Conservation (phyloP, 345 rosid genomes). For the Sisymbrium irio region DNA sequence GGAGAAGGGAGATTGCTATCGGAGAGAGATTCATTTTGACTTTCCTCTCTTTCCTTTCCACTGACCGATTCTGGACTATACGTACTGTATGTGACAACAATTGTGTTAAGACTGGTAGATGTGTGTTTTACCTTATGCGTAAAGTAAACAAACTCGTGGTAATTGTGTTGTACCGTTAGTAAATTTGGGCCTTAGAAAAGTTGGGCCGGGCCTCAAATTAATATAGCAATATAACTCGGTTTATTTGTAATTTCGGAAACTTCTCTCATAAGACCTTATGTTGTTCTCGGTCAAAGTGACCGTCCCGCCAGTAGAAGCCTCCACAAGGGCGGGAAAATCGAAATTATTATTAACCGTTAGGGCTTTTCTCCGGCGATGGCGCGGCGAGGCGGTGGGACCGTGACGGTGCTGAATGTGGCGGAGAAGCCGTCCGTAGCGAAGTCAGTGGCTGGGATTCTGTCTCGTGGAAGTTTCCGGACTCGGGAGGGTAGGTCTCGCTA, state of each 20-base stretch:
- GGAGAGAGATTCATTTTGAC: conserved; percentile 23
- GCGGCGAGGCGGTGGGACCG: conserved; percentile 50
- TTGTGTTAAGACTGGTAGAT: no score
- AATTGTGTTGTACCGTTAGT: not conserved
- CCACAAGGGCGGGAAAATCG: conserved; percentile 36
- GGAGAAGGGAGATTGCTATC: conserved; percentile 19
- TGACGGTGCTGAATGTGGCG: conserved; percentile 81
- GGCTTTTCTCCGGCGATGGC: conserved; percentile 41
- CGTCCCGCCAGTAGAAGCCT: not conserved
- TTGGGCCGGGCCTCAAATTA: not conserved
- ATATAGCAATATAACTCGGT: not conserved
- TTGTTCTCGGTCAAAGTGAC: not conserved
- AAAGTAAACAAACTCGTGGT: no score
- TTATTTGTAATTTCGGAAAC: not conserved
- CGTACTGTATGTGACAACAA: no score
- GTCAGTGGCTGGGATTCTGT: conserved; percentile 70
- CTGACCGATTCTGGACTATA: not conserved
- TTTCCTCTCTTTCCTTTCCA: not conserved
- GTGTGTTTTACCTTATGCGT: no score
- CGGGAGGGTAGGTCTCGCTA: conserved; percentile 93
- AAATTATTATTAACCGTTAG: conserved; percentile 8
- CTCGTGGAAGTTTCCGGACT: conserved; percentile 61
- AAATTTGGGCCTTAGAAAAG: not conserved
- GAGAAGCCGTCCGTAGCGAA: conserved; percentile 99
- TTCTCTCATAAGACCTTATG: not conserved